Conservation (phyloP, 1,284 basidiomycete genomes). For the Boletus albobrunnescens region DNA sequence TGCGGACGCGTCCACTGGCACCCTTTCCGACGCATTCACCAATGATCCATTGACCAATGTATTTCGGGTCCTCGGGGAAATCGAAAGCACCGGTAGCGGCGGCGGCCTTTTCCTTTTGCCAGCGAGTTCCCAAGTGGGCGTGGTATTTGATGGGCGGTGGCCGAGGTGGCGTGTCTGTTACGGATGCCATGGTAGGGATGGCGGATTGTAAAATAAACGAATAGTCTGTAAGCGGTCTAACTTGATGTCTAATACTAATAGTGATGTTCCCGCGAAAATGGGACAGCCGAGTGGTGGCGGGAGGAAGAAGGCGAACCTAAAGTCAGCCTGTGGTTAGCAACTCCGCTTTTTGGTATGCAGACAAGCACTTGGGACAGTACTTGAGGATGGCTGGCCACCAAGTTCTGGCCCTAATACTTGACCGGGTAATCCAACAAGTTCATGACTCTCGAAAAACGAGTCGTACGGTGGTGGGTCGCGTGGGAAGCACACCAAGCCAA, state of each 20-base stretch:
- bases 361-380: too few relatives aligned
- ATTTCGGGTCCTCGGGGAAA: slow-evolving; percentile 68
- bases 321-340: too few relatives aligned
- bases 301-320: background rate
- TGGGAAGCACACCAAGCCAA: too few relatives aligned
- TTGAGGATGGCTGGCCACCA: too few relatives aligned
- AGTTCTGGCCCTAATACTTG: too few relatives aligned
- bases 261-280: slow-evolving; percentile 12
- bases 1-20: slow-evolving; percentile 91
- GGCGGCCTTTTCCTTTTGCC: slow-evolving; percentile 78
- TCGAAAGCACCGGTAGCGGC: slow-evolving; percentile 67
- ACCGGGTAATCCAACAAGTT: too few relatives aligned
- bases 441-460: too few relatives aligned
- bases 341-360: too few relatives aligned
- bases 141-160: slow-evolving; percentile 65
- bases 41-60: slow-evolving; percentile 79
- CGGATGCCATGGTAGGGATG: slow-evolving; percentile 32
- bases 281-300: too few relatives aligned
- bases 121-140: slow-evolving; percentile 70
- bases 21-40: slow-evolving; percentile 96
- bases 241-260: slow-evolving; percentile 12
- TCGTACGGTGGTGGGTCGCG: too few relatives aligned
- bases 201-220: background rate
- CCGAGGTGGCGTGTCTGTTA: slow-evolving; percentile 54
- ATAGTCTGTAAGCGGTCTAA: slow-evolving; percentile 18